Evolutionary conservation across 495 filamentous ascomycete species (phyloP), one percentile per base, ranked within the genome.

Genomic region (Xylaria longipes): DNA sequence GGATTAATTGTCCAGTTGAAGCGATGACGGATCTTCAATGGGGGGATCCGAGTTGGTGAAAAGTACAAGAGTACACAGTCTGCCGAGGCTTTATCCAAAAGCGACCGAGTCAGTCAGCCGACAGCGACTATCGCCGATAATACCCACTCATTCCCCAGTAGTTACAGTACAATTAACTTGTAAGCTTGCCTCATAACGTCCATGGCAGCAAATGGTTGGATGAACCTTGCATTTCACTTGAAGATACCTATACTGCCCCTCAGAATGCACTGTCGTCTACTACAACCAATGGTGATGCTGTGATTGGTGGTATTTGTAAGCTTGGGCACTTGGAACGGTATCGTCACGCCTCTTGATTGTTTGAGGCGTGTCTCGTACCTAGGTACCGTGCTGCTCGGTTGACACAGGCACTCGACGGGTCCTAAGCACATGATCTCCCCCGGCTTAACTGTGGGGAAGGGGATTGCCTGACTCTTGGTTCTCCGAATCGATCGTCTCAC

Each of bases 41-140:
- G 9, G 9, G 9, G 48, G 2, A 12, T 20, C n/a, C 17, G 22
- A n/a, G 20, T 52, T 17, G 14, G 14, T 31, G 22, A 56, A 37
- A 56, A 37, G 56, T 35, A n/a, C 29, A 22, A 60, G 17, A n/a
- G 45, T 25, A 60, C 27, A 43, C 11, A 52, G n/a, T 20, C n/a
- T 62, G 57, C 68, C 68, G 68, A 70, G 68, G 68, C 57, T 70
- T 41, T 62, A 37, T 70, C 68, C 57, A 37, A 41, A 70, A 63
- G 22, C 68, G 45, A 45, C 57, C 57, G 56, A 68, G 48, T 29
- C 50, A 68, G 48, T 29, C 50, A 67, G 43, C 65, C 64, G 64
- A 66, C 41, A 35, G 41, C n/a, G 29, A 63, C 60, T 63, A 63
- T 63, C 22, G 37, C 60, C 60, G 37, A 43, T 43, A 43, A 33